These are phyloP conservation scores for Cicer arietinum DNA, from an alignment of 306 rosid species.

Conservation along the genomic window DNA sequence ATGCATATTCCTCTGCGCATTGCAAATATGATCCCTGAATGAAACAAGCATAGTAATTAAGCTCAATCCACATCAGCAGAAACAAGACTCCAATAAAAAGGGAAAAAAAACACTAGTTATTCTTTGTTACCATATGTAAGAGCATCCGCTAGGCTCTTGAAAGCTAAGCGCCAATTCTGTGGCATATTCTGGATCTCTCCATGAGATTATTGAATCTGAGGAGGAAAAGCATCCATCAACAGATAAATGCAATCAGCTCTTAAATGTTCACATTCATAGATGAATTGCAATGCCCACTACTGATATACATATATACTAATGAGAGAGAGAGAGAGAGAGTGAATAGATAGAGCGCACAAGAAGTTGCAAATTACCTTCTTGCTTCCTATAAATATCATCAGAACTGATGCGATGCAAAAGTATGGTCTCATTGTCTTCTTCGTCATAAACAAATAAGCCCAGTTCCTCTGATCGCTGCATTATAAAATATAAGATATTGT, in stretches of 20 bases:
- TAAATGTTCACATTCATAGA: slow-evolving; percentile 9
- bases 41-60: slow-evolving; percentile 43
- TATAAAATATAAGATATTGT: slow-evolving; percentile 37
- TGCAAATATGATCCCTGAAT: slow-evolving; percentile 88
- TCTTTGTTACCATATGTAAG: slow-evolving; percentile 76
- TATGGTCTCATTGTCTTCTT: slow-evolving; percentile 86
- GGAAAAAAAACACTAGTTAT: slow-evolving; percentile 20
- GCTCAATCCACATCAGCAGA: slow-evolving; percentile 35
- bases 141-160: slow-evolving; percentile 91
- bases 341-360: slow-evolving; percentile 13
- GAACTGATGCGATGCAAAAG: slow-evolving; percentile 83
- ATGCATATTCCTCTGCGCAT: slow-evolving; percentile 84
- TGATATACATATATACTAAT: too few species aligned
- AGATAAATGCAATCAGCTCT: neutral
- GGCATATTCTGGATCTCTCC: slow-evolving; percentile 95
- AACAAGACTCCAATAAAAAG: slow-evolving; percentile 20
- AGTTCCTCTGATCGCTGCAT: slow-evolving; percentile 89
- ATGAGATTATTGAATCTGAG: slow-evolving; percentile 89
- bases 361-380: slow-evolving; percentile 75
- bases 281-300: slow-evolving; percentile 16
- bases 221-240: slow-evolving; percentile 39
- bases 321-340: slow-evolving; percentile 14
- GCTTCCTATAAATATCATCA: slow-evolving; percentile 90
- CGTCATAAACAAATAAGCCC: slow-evolving; percentile 86
- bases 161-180: slow-evolving; percentile 97